Conservation (phyloP, 2,329 filamentous ascomycete genomes). For the Ploettnerulaceae sp. region DNA sequence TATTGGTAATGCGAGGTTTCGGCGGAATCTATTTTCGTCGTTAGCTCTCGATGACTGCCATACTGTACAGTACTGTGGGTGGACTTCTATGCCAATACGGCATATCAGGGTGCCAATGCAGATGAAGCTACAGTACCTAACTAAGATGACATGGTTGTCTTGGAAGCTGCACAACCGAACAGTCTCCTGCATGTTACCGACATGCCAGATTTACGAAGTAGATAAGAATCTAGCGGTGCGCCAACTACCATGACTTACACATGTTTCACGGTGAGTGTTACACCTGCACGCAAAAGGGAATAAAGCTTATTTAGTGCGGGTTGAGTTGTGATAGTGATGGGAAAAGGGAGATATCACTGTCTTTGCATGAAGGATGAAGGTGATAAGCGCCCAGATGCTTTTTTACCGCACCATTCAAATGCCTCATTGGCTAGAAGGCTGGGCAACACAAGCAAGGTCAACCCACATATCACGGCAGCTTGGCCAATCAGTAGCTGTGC, state of each 20-base stretch:
- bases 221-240: not conserved
- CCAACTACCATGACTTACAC: not conserved
- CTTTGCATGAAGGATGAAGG: conserved; percentile 1
- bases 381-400: conserved; percentile 8
- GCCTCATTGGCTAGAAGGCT: conserved; percentile 5
- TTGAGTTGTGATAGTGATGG: conserved; percentile 8
- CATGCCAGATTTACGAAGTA: too few species aligned
- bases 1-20: not conserved
- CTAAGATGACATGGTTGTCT: conserved; percentile 4
- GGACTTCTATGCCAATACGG: conserved; percentile 1
- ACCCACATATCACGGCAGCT: conserved; percentile 17
- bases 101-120: not conserved
- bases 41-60: not conserved
- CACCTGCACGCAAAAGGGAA: not conserved
- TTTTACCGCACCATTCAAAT: not conserved
- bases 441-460: not conserved
- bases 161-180: not conserved
- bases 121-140: not conserved
- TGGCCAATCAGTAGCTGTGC: conserved; percentile 19
- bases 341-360: not conserved
- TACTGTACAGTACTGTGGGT: too few species aligned
- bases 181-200: not conserved
- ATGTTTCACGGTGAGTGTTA: not conserved
- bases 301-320: conserved; percentile 6
- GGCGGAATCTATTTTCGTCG: conserved; percentile 7